These are phyloP conservation scores for Toxicodendron radicans DNA, from an alignment of 345 rosid species.

Conservation along the genomic window DNA sequence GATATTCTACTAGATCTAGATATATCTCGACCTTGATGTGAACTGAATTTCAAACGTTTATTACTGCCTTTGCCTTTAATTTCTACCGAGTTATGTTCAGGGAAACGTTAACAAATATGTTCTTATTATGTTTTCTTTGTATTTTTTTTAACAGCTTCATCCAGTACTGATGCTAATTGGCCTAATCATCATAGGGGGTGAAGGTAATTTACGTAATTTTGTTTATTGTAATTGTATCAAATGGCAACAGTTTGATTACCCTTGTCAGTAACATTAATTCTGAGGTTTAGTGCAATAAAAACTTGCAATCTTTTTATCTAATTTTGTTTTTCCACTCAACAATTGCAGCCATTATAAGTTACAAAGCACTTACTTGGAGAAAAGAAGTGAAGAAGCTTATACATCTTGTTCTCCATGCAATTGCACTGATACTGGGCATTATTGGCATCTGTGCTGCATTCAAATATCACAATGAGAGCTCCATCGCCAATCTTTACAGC, in stretches of 20 bases:
- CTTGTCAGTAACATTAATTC: too few relatives aligned
- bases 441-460: conserved; percentile 79
- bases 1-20: neutral
- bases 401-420: conserved; percentile 77
- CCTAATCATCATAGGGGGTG: conserved; percentile 81
- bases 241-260: neutral
- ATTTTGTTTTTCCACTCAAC: too few relatives aligned
- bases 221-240: neutral
- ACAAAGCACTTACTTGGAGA: conserved; percentile 66
- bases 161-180: conserved; percentile 95
- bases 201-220: conserved; percentile 56
- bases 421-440: conserved; percentile 76
- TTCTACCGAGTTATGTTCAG: too few relatives aligned
- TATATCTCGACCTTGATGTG: neutral
- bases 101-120: too few relatives aligned
- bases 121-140: neutral
- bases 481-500: conserved; percentile 83
- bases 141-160: conserved; percentile 53
- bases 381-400: conserved; percentile 77
- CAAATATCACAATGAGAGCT: conserved; percentile 83
- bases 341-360: conserved; percentile 71
- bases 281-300: too few relatives aligned
- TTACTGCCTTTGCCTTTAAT: too few relatives aligned
- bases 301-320: neutral
- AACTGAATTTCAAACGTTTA: too few relatives aligned